phyloP scores from a whole-genome alignment of 2,329 filamentous ascomycete genomes.

The Cadophora luteo-olivacea region DNA sequence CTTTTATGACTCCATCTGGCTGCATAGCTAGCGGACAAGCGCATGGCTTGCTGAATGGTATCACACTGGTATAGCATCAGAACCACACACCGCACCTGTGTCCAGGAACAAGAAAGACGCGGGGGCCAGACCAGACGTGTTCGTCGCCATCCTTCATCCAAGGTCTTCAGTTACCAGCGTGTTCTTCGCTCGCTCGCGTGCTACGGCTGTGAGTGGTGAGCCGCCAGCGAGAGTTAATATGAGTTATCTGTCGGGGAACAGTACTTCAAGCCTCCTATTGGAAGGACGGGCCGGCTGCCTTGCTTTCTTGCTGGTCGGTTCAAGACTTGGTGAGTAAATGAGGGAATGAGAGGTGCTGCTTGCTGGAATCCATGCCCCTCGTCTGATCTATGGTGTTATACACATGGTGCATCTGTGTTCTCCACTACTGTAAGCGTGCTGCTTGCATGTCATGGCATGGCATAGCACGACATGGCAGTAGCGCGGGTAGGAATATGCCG shows the following conservation, averaged over 20 bases:
- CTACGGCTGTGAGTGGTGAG: background rate
- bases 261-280: slow-evolving; percentile 2
- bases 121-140: background rate
- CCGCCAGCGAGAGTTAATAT: background rate
- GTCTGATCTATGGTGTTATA: slow-evolving; percentile 7
- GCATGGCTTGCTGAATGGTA: background rate
- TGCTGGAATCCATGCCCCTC: background rate
- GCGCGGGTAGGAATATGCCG: background rate
- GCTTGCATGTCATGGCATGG: slow-evolving; percentile 4
- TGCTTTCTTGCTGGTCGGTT: background rate
- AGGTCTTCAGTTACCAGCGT: background rate
- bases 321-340: background rate
- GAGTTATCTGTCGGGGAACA: background rate
- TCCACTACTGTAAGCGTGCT: slow-evolving; percentile 3
- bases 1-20: background rate
- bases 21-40: background rate
- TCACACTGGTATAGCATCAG: background rate
- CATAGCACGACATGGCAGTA: background rate
- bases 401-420: background rate
- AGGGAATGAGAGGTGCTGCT: background rate
- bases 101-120: background rate
- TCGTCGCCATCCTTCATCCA: background rate
- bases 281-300: slow-evolving; percentile 13
- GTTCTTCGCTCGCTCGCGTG: background rate
- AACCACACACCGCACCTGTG: background rate